Evolutionary conservation across 805 yeast genomes (phyloP), one percentile per base, ranked within the genome.

Genomic region (Phaffomyces opuntiae): DNA sequence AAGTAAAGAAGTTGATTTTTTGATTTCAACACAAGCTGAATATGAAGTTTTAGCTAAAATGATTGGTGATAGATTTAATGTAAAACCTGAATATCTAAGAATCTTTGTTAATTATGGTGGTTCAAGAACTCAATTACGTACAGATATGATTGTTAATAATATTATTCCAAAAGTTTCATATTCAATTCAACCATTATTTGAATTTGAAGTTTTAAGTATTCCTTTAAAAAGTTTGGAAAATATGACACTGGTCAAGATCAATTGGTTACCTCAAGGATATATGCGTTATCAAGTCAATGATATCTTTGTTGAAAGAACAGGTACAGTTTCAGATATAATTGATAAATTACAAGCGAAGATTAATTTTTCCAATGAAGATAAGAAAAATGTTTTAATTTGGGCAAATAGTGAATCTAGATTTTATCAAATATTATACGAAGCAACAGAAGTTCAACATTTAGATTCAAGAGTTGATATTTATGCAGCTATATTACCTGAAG

Each of bases 151-250:
- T 12, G 48, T 72, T 16, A 59, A 60, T 11, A 61, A 63, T 29
- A 66, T 67, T 45, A 53, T 68, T 29, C 62, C 72, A 5, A 67
- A 67, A 42, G 42, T 41, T 11, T 48, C 56, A 33, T 47, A 55
- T 13, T 67, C 67, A 43, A 55, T 61, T 29, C 61, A 68, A 7
- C 69, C 80, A 5, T 56, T 69, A 2, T 75, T 91, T 47, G 82
- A 81, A 52, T 91, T 85, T 60, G 96, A 91, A 57, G 65, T 83
- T 1, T 71, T 93, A 56, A 84, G 80, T 39, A 80, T 89, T 38
- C 79, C 90, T 2, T 67, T 91, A 44, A 73, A 69, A 33, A 95
- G 88, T 50, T 75, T 83, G 55, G 99, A 93, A 63, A 80, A 75
- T 50, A 75, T 87, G 80, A 77, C 78, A 48, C 64, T 78, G 5